phyloP scores from a whole-genome alignment of 805 yeast species.

The Cyberlindnera samutprakarnensis region DNA sequence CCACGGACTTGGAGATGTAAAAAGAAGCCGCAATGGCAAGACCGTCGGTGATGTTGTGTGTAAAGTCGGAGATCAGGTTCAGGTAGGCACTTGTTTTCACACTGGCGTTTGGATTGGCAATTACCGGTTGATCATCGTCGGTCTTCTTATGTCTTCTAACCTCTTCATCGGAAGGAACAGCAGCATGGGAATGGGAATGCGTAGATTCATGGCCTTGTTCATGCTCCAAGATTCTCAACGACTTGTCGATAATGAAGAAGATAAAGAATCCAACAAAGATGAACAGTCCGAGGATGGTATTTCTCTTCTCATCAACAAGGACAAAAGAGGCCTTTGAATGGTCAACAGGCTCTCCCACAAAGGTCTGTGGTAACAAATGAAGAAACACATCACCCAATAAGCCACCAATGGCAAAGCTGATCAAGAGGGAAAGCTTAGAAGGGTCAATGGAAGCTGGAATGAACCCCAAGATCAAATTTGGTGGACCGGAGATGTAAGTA shows the following conservation, averaged over 20 bases:
- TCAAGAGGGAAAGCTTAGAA: slow-evolving; percentile 42
- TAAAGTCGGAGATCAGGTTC: slow-evolving; percentile 61
- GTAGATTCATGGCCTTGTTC: slow-evolving; percentile 20
- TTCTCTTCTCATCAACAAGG: slow-evolving; percentile 43
- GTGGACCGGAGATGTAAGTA: slow-evolving; percentile 56
- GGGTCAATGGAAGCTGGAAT: slow-evolving; percentile 53
- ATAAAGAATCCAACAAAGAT: slow-evolving; percentile 53
- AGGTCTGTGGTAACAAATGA: slow-evolving; percentile 65
- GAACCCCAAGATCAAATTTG: slow-evolving; percentile 46
- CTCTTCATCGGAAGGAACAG: slow-evolving; percentile 7
- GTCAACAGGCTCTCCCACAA: slow-evolving; percentile 42
- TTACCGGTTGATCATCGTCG: slow-evolving; percentile 23
- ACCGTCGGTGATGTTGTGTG: slow-evolving; percentile 75
- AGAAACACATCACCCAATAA: slow-evolving; percentile 67
- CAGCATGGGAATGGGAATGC: slow-evolving; percentile 32
- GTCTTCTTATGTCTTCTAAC: slow-evolving; percentile 16
- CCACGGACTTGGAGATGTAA: slow-evolving; percentile 49
- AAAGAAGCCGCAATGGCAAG: slow-evolving; percentile 68
- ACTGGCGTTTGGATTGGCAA: slow-evolving; percentile 28
- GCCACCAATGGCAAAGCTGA: slow-evolving; percentile 73
- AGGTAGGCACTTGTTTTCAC: slow-evolving; percentile 45
- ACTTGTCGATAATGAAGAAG: slow-evolving; percentile 58
- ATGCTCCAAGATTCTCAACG: slow-evolving; percentile 42
- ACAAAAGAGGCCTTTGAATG: slow-evolving; percentile 35
- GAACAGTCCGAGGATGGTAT: slow-evolving; percentile 42